These are phyloP conservation scores for Calendula officinalis DNA, from an alignment of 129 eudicot genomes.

Conservation along the genomic window DNA sequence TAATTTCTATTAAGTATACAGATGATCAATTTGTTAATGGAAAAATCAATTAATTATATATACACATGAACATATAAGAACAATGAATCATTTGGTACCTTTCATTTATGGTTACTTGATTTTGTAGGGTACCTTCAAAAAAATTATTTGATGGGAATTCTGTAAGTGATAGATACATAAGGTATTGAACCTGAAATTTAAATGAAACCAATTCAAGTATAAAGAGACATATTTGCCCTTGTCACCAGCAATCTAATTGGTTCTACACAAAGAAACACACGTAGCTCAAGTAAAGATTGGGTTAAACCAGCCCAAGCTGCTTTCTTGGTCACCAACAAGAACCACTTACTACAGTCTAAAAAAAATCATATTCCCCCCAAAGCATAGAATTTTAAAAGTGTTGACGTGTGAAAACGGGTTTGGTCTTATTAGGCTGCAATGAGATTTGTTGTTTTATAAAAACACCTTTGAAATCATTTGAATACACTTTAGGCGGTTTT, in stretches of 20 bases:
- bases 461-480: no score
- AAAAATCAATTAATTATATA: neutral
- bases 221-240: no score
- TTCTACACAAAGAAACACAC: constrained; percentile 73
- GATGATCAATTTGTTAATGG: neutral
- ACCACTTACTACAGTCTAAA: constrained; percentile 45
- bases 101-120: constrained; percentile 19
- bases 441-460: no score
- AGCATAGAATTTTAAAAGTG: no score
- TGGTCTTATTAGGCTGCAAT: no score
- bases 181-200: constrained; percentile 88
- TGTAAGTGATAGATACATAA: constrained; percentile 84
- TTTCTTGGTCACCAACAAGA: constrained; percentile 91
- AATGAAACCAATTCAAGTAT: no score
- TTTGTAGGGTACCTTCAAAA: constrained; percentile 20
- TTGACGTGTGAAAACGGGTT: no score
- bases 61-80: constrained; percentile 71
- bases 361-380: no score
- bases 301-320: constrained; percentile 90
- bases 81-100: constrained; percentile 51
- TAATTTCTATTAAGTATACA: neutral
- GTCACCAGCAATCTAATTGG: no score
- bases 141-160: constrained; percentile 63
- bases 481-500: no score
- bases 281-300: constrained; percentile 76